phyloP scores from a whole-genome alignment of 2,329 filamentous ascomycete species.

The Arthrobotrys entomopaga region DNA sequence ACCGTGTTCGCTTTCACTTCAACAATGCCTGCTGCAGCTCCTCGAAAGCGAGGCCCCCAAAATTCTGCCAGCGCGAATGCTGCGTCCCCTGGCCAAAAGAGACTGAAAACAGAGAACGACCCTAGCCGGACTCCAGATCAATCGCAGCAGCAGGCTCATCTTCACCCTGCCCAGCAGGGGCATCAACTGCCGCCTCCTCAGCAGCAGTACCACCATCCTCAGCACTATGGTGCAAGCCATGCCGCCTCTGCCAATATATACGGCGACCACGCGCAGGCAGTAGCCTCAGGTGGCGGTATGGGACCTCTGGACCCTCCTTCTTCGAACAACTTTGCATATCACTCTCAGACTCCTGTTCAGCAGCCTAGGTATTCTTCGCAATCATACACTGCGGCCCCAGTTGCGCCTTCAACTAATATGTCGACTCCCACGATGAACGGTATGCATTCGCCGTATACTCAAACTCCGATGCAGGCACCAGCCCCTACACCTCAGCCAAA shows the following conservation, averaged over 20 bases:
- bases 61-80: constrained; percentile 35
- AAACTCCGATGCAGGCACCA: constrained; percentile 32
- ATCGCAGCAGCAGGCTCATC: constrained; percentile 47
- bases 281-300: constrained; percentile 35
- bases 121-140: constrained; percentile 50
- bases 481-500: constrained; percentile 36
- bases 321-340: constrained; percentile 43
- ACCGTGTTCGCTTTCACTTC: constrained; percentile 27
- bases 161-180: constrained; percentile 42
- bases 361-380: constrained; percentile 40
- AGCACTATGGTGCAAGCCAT: constrained; percentile 45
- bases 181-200: constrained; percentile 46
- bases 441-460: constrained; percentile 40
- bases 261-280: constrained; percentile 38
- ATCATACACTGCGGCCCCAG: constrained; percentile 42
- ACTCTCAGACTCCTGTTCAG: constrained; percentile 43
- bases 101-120: constrained; percentile 46
- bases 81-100: constrained; percentile 45
- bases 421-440: constrained; percentile 42
- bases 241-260: constrained; percentile 42
- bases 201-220: constrained; percentile 50
- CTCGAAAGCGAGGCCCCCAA: constrained; percentile 46
- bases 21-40: constrained; percentile 42
- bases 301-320: constrained; percentile 35
- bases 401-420: constrained; percentile 50